Evolutionary conservation across 805 yeast genomes (phyloP), one percentile per base, ranked within the genome.

Genomic region (Candida easanensis): DNA sequence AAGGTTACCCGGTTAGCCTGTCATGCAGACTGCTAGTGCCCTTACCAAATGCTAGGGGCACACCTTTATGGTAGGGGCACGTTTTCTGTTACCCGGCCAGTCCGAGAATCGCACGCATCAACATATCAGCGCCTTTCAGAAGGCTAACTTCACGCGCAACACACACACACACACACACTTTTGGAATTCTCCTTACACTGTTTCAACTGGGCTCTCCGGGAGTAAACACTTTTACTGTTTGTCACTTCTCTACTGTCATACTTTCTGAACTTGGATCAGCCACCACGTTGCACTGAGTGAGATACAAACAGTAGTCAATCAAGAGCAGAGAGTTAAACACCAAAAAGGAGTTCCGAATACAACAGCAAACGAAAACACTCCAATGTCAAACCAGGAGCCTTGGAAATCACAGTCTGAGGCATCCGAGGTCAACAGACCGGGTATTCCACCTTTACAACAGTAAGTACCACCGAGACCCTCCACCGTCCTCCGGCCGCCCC

Each of bases 361-460:
- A 9, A 26, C 30, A 36, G 16, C 23, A 5, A 34, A 19, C 17
- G 16, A 33, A 10, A 15, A 22, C 19, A 16, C 25, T 21, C n/a
- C 34, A 33, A 54, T 56, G 61, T 49, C 61, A 19, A 47, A 33
- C 34, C 49, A 30, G 35, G 57, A 56, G 27, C 48, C 51, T 35
- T 58, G 65, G 65, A 52, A 53, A 32, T 51, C 50, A 23, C 51
- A 52, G 37, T 16, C 50, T 13, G 61, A 58, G 31, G 44, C 42
- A 23, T 2, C 47, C n/a, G 61, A 51, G n/a, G 40, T 39, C 26
- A 54, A 51, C 38, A 55, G 58, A 38, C 59, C 60, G 18, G 56
- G 52, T 3, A 54, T 60, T 26, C 61, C 56, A 9, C 56, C 63
- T 15, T 22, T 58, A 14, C 60, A 53, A 51, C 56, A 52, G 63